Evolutionary conservation across 345 rosid species (phyloP), one percentile per base, ranked within the genome.

Genomic region (Raphanus raphanistrum): DNA sequence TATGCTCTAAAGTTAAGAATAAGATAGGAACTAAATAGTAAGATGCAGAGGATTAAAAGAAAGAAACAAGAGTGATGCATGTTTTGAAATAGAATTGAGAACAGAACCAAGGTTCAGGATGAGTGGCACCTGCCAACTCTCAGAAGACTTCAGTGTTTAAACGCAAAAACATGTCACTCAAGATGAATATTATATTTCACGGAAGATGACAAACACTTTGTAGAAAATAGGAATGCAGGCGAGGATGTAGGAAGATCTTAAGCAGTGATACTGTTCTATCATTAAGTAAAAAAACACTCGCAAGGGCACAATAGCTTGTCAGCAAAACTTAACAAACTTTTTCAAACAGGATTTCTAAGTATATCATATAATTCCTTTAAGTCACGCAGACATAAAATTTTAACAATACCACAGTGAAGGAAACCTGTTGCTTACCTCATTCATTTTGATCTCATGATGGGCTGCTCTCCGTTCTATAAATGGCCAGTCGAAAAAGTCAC

Each of bases 401-500:
- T 9, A 28, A 38, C 54, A 62, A 26, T 29, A 21, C 50, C n/a
- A 38, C 68, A 60, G 15, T 25, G 17, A 79, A 4, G 66, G 21
- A 45, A 73, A 71, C 5, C 41, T 36, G 66, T 10, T 61, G 78
- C 90, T 43, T 88, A 94, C 97, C 83, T 89, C 86, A 80, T 86
- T 87, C 98, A 94, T 90, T 80, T 84, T 88, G 65, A 90, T 57
- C 66, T 90, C 97, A 76, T 94, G 96, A 86, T 86, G 79, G n/a
- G 96, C 85, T 79, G 98, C 98, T 86, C 98, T 89, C 60, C 76
- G 88, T 85, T 94, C 98, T 81, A 94, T 63, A 85, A 94, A 94
- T 54, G 98, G 98, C 98, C 98, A 94, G 79, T 94, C 98, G 77
- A 94, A 94, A 74, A 71, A 92, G 82, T 94, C 98, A 59, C 98